Percentiles rank a stretch among this genome's conserved stretches.
Evolutionary conservation across 805 yeast genomes (phyloP).

Genomic region (Lipomyces yamadae): DNA sequence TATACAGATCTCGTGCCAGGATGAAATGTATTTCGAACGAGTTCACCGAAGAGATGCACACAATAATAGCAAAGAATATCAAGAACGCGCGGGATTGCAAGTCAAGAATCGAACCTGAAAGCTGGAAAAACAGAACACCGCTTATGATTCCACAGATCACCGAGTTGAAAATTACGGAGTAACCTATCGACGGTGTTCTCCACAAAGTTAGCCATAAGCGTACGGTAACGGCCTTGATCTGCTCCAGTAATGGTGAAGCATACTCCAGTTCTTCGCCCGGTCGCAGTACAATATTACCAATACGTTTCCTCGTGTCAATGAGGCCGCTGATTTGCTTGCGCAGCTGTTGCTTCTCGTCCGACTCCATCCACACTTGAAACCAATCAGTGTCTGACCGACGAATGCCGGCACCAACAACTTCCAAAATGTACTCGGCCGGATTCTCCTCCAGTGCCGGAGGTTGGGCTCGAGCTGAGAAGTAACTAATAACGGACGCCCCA

Average conservation of each 20-base stretch:
- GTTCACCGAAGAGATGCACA: conserved; percentile 13
- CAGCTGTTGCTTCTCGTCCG: conserved; percentile 59
- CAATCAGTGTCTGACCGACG: conserved; percentile 42
- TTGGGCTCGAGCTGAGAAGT: conserved; percentile 57
- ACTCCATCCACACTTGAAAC: conserved; percentile 78
- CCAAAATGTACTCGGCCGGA: conserved; percentile 80
- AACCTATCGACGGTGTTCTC: conserved; percentile 51
- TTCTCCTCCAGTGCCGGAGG: conserved; percentile 64
- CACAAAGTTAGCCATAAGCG: conserved; percentile 66
- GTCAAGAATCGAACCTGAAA: conserved; percentile 66
- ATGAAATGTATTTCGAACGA: conserved; percentile 52
- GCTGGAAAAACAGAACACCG: conserved; percentile 56
- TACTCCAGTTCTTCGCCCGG: conserved; percentile 12
- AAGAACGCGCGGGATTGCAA: conserved; percentile 60
- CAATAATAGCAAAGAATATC: conserved; percentile 43
- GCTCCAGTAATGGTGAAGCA: conserved; percentile 44
- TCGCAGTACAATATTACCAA: background rate
- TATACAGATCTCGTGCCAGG: conserved; percentile 64
- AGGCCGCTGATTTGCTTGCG: conserved; percentile 58
- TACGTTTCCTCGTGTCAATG: conserved; percentile 52
- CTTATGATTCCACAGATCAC: conserved; percentile 41
- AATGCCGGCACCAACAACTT: conserved; percentile 50
- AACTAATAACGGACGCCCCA: conserved; percentile 58
- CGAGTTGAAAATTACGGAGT: conserved; percentile 13
- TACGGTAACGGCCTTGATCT: conserved; percentile 53